phyloP scores from a whole-genome alignment of 1,139 yeast species.

The Yamadazyma mexicana region DNA sequence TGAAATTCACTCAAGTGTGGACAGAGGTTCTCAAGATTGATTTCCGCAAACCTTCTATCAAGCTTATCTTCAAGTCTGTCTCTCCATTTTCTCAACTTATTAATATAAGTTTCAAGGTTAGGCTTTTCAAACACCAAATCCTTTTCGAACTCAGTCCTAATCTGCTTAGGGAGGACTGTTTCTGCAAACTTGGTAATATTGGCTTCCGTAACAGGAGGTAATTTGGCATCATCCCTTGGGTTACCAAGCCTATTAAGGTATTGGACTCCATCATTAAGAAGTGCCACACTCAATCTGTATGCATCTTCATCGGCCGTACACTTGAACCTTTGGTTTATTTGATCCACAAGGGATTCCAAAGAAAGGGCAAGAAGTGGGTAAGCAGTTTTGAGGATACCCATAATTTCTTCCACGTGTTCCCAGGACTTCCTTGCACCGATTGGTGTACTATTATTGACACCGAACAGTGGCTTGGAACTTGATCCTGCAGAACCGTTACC shows the following conservation, averaged over 20 bases:
- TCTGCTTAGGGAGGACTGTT: conserved; percentile 86
- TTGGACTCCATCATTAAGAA: conserved; percentile 91
- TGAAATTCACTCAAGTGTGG: conserved; percentile 97
- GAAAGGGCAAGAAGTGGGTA: conserved; percentile 92
- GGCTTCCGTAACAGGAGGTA: conserved; percentile 91
- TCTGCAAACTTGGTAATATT: conserved; percentile 90
- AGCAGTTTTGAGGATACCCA: conserved; percentile 93
- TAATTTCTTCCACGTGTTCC: conserved; percentile 93
- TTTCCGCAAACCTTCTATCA: conserved; percentile 75
- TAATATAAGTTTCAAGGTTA: conserved; percentile 81
- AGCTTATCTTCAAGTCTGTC: conserved; percentile 88
- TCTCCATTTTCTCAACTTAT: conserved; percentile 86
- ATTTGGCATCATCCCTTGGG: conserved; percentile 83
- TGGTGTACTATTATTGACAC: conserved; percentile 7
- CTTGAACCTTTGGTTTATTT: conserved; percentile 90
- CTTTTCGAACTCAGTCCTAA: conserved; percentile 86
- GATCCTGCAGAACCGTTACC: background rate
- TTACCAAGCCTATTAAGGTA: conserved; percentile 79
- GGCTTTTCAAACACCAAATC: conserved; percentile 90
- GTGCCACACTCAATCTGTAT: conserved; percentile 86
- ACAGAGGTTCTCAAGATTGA: conserved; percentile 84
- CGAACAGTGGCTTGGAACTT: conserved; percentile 2
- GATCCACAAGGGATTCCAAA: conserved; percentile 92
- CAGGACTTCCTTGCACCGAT: conserved; percentile 65
- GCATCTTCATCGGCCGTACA: conserved; percentile 97